Conservation (phyloP, 768 basidiomycete species). For the Pluteus cervinus region DNA sequence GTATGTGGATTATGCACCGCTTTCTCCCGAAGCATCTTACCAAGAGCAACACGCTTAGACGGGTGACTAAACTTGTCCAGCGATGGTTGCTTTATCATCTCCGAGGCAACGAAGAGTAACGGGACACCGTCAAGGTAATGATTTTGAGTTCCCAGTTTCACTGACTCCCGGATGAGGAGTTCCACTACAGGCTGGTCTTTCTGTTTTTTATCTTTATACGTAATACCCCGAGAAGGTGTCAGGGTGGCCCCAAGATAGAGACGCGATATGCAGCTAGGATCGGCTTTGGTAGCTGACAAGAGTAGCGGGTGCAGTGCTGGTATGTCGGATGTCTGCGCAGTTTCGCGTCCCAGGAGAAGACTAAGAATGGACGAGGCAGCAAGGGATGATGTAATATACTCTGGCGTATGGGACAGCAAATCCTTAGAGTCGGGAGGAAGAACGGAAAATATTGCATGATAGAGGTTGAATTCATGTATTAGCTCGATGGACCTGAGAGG, state of each 20-base stretch:
- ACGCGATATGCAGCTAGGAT: conserved; percentile 41
- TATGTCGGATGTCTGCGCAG: conserved; percentile 16
- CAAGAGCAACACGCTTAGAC: conserved; percentile 53
- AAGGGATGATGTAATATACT: conserved; percentile 37
- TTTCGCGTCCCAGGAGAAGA: conserved; percentile 29
- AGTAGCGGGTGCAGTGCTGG: conserved; percentile 43
- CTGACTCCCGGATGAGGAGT: conserved; percentile 71
- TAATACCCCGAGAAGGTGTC: conserved; percentile 60
- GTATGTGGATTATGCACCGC: conserved; percentile 55
- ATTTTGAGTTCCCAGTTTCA: conserved; percentile 78
- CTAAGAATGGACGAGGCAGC: conserved; percentile 56
- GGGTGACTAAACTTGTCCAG: conserved; percentile 27
- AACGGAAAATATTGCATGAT: conserved; percentile 55
- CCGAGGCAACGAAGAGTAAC: conserved; percentile 50
- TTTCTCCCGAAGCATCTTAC: conserved; percentile 63
- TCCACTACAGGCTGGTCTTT: conserved; percentile 55
- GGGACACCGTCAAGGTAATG: conserved; percentile 77
- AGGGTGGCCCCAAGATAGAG: conserved; percentile 77
- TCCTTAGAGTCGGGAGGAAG: conserved; percentile 39
- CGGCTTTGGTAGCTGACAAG: conserved; percentile 29
- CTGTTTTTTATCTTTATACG: conserved; percentile 59
- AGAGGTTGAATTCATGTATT: conserved; percentile 70
- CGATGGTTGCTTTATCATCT: conserved; percentile 32
- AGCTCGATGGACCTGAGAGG: conserved; percentile 70
- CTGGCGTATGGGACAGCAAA: conserved; percentile 38